Base-by-base conservation (phyloP, 2,329 filamentous ascomycete species). In the Cladosporium sp. region DNA sequence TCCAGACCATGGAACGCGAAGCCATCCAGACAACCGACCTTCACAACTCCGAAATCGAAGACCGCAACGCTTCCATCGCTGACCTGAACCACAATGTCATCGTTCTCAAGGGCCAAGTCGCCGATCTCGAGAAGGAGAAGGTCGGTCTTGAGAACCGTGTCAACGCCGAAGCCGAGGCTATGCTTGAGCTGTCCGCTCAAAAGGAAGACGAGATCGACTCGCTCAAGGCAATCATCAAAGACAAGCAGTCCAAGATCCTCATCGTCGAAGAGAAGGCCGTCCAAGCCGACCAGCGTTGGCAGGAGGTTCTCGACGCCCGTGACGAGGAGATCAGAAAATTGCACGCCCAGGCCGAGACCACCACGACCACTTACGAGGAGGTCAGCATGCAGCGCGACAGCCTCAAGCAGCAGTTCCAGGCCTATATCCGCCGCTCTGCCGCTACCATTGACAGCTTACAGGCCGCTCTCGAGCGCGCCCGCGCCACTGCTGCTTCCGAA, bases 271-370 rank as follows among this genome's bases (percentile, higher is more conserved):
- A 65, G 50, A 71, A 71, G 51, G 68, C 69, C 9, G 47, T 60
- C 10, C 62, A 68, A 37, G 72, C 74, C 47, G 77, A 78, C 57
- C 68, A 67, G 3, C 70, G 72, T 24, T 73, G 77, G 61, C 72
- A 71, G 57, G 73, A 75, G 52, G 67, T 74, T 10, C 66, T 76
- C 19, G 66, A 68, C 12, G 70, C 70, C 10, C 69, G 72, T 36
- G 71, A 75, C 45, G 64, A 66, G 47, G 70, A 75, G 45, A 74
- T 77, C 55, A 67, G 68, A 15, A 58, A 63, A n/a, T 68, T 77
- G 55, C 60, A 59, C 17, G 50, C 57, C 15, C 56, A 61, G 39
- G 25, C 61, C 6, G 36, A 54, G 35, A 40, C 28, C 7, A 67
- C 66, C 45, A 62, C 68, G 22, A 64, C 63, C 3, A 64, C 65